Base-by-base conservation (phyloP, 2,329 filamentous ascomycete species). In the Aspergillus sojae region DNA sequence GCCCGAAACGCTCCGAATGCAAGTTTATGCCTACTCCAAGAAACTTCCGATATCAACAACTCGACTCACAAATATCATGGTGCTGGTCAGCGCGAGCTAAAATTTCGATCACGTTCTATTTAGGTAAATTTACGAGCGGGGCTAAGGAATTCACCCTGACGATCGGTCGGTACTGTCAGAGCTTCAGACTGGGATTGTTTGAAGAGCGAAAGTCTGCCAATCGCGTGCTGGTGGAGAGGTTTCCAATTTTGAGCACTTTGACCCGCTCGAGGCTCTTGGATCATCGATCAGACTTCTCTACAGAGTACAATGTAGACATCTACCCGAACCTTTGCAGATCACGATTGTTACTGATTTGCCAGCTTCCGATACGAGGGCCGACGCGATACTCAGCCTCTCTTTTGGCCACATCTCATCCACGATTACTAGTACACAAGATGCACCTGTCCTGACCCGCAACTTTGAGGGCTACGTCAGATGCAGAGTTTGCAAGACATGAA, bases 401-500 rank as follows among this genome's bases (percentile, higher is more conserved):
- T n/a, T 14, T 10, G 39, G 39, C 39, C 39, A 41, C 39, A 41
- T 10, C 39, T 19, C 6, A 41, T 41, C 19, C 16, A 41, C 16
- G 7, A n/a, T 41, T 41, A 28, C 26, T 28, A 3, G 39, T n/a
- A n/a, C 39, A 41, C 39, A 7, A 9, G 39, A 41, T 41, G 39
- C 19, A 41, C 39, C 39, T 41, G 39, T 41, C 39, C 39, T 41
- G 39, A 41, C 39, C 39, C 39, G 39, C 39, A 41, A 10, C 39
- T n/a, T 7, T 9, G 39, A 41, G 39, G 45, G 45, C 28, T 23
- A 52, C 48, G 48, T 52, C 48, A 52, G 26, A 12, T 5, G 16
- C 48, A 52, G 48, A 52, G 48, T 52, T 52, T 52, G 28, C 28
- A n/a, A 52, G 48, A 52, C 48, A 52, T 23, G 21, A n/a, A 52